Percentiles rank a stretch among this genome's conserved stretches.
phyloP scores from a whole-genome alignment of 371 early-diverging fungal species.

The Dichotomocladium elegans region DNA sequence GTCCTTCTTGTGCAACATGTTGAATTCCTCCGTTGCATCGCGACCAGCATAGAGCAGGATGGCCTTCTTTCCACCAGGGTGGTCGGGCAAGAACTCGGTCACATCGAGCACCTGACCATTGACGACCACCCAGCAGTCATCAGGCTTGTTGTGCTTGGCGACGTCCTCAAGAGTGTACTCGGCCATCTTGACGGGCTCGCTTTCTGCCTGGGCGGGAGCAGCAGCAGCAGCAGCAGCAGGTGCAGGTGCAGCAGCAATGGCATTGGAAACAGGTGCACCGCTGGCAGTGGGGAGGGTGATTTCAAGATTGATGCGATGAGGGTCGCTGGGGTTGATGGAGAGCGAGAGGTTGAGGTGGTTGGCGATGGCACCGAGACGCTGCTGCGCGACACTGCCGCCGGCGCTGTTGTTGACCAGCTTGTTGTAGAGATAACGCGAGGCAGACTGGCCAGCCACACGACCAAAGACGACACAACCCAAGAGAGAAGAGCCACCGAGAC shows the following conservation, averaged over 20 bases:
- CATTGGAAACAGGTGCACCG: conserved; percentile 13
- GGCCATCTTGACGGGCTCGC: conserved; percentile 37
- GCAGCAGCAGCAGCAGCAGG: conserved; percentile 27
- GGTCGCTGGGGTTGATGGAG: conserved; percentile 38
- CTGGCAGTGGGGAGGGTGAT: conserved; percentile 50
- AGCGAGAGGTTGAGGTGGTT: conserved; percentile 65
- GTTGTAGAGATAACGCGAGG: conserved; percentile 61
- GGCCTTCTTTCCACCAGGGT: conserved; percentile 87
- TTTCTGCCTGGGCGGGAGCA: conserved; percentile 24
- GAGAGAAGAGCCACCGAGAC: conserved; percentile 51
- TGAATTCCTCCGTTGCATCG: conserved; percentile 88
- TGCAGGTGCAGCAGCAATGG: conserved; percentile 20
- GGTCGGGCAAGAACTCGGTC: conserved; percentile 85
- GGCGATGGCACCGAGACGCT: conserved; percentile 72
- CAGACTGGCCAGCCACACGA: conserved; percentile 85
- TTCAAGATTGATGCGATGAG: conserved; percentile 62
- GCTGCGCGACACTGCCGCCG: conserved; percentile 50
- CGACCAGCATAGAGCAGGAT: conserved; percentile 81
- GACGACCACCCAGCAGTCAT: conserved; percentile 95
- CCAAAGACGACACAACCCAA: conserved; percentile 97
- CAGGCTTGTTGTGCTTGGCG: conserved; percentile 80
- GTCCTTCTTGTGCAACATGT: conserved; percentile 87
- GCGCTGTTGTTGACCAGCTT: conserved; percentile 45
- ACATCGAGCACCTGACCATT: conserved; percentile 91
- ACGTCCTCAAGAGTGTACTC: conserved; percentile 69